A percentile compares a stretch with the other conserved stretches of the same genome.
phyloP scores from a whole-genome alignment of 305 asterid species.

The Fraxinus ornus region DNA sequence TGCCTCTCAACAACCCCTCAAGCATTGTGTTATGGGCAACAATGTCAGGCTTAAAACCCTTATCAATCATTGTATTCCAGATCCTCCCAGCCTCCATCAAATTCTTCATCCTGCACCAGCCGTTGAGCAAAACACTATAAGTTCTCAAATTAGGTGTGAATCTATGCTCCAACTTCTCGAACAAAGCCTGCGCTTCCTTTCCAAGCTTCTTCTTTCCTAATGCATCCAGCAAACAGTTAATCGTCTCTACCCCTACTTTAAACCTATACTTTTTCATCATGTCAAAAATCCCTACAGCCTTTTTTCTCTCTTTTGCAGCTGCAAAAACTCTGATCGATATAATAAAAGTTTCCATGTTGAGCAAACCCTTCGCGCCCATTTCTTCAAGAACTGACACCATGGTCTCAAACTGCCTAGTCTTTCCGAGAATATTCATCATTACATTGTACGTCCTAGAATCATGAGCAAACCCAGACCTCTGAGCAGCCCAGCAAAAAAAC shows the following conservation, averaged over 20 bases:
- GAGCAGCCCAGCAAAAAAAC: constrained; percentile 77
- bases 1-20: constrained; percentile 65
- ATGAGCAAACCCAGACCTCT: constrained; percentile 52
- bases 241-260: constrained; percentile 55
- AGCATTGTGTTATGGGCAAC: constrained; percentile 81
- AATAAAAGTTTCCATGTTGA: constrained; percentile 57
- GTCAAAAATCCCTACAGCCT: constrained; percentile 72
- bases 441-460: constrained; percentile 67
- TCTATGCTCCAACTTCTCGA: constrained; percentile 62
- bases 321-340: constrained; percentile 67
- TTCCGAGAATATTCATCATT: constrained; percentile 73
- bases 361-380: constrained; percentile 80
- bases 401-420: constrained; percentile 84
- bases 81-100: constrained; percentile 77
- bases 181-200: constrained; percentile 72
- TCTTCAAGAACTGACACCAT: constrained; percentile 77
- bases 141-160: constrained; percentile 65
- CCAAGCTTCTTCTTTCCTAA: constrained; percentile 81
- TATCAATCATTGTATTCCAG: constrained; percentile 83
- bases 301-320: constrained; percentile 83
- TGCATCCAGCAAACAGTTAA: constrained; percentile 77
- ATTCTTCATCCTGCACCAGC: constrained; percentile 83
- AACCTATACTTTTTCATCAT: constrained; percentile 72
- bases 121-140: constrained; percentile 65
- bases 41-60: constrained; percentile 70